A percentile compares a stretch with the other conserved stretches of the same genome.
Evolutionary conservation across 805 yeast genomes (phyloP).

Genomic region (Millerozyma miso): DNA sequence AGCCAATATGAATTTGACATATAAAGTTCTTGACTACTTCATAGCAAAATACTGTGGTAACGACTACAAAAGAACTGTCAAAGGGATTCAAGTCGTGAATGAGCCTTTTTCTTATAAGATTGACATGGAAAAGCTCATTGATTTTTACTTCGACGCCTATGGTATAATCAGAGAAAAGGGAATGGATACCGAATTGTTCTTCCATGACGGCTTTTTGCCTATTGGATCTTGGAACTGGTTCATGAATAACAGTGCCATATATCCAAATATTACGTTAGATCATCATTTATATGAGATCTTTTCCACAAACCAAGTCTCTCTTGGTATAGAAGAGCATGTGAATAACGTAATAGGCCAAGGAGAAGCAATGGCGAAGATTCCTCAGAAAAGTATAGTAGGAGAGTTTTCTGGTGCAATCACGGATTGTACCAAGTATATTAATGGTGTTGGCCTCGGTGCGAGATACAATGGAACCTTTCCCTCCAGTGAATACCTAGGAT

Average conservation of each 20-base stretch:
- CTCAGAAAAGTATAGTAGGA: conserved; percentile 53
- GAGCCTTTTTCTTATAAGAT: conserved; percentile 25
- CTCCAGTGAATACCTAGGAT: conserved; percentile 27
- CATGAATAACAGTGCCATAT: conserved; percentile 4
- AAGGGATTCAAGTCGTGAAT: conserved; percentile 25
- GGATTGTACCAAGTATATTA: conserved; percentile 67
- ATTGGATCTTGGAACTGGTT: conserved; percentile 16
- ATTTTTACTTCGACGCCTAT: conserved; percentile 19
- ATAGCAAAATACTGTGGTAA: conserved; percentile 12
- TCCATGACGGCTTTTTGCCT: conserved; percentile 15
- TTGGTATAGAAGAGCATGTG: conserved; percentile 11
- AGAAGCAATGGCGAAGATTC: conserved; percentile 28
- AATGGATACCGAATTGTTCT: conserved; percentile 7
- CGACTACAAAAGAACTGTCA: conserved; percentile 7
- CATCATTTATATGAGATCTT: conserved; percentile 27
- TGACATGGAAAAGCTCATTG: conserved; percentile 17
- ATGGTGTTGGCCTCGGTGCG: conserved; percentile 64
- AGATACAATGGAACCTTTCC: conserved; percentile 50
- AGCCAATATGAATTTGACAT: conserved; percentile 9
- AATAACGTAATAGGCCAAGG: conserved; percentile 11
- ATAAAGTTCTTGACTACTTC: conserved; percentile 11
- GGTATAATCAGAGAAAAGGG: conserved; percentile 4
- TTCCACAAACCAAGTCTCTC: conserved; percentile 10
- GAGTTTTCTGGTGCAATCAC: conserved; percentile 75
- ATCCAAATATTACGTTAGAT: conserved; percentile 15